Evolutionary conservation across 2,329 filamentous ascomycete species (phyloP), one percentile per base, ranked within the genome.

Genomic region (Penicillium sp.): DNA sequence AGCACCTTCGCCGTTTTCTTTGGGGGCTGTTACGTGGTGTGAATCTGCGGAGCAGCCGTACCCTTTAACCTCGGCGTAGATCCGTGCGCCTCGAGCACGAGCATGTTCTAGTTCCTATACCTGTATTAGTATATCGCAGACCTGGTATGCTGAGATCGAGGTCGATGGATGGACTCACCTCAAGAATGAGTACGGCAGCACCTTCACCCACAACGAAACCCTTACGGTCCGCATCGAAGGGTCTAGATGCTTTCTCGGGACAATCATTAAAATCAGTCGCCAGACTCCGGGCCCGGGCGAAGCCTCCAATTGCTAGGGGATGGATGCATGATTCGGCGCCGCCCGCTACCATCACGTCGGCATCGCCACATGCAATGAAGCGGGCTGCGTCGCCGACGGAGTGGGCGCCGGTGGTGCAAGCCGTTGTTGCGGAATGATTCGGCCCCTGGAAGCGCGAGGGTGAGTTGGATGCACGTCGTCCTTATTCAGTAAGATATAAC

Each of bases 181-280:
- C 94, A 1, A 99, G 80, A 2, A 99, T 76, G 23, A 96, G 75
- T 2, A 97, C 87, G 8, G 90, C 93, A 4, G 94, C 90, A 1
- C 94, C 94, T 73, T 99, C 94, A 0, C 90, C 86, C 26, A 99
- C 90, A 13, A 99, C 93, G 64, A 99, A 99, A 0, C 94, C 94
- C 48, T 83, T 81, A 41, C 94, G 83, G 39, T 83, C 80, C 37
- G 78, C 79, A 73, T 99, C 94, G 65, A 99, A 99, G 0, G 94
- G 94, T 8, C 94, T 82, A 24, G 91, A 96, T 43, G 91, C 85
- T 40, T 82, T 77, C 2, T 76, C 61, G 0, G 93, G 91, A 8
- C 80, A 71, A 53, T 89, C 77, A 66, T 97, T 97, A 75, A 85
- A 95, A 3, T 80, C 82, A 0, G 90, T 96, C 6, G 91, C 87